These are phyloP conservation scores for Furcasterigmium sp. DNA, from an alignment of 2,329 filamentous ascomycete species.

Conservation along the genomic window DNA sequence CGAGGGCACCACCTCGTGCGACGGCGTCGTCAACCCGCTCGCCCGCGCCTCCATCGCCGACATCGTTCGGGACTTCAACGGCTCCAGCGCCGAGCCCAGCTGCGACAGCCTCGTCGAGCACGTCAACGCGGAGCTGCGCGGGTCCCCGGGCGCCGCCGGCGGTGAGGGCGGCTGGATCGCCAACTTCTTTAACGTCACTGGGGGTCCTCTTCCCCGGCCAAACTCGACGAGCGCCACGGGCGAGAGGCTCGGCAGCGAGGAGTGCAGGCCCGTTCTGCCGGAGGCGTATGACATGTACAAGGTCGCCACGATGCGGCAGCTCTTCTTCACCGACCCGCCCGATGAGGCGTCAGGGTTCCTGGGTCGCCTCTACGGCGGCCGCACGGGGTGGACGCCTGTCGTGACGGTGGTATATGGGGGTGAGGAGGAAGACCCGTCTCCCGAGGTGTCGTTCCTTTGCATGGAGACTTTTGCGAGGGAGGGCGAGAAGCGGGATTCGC, in stretches of 20 bases:
- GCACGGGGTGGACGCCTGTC: background rate
- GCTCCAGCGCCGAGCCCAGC: no score
- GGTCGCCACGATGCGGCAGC: conserved; percentile 3
- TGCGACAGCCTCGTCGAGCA: conserved; percentile 1
- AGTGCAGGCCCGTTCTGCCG: conserved; percentile 1
- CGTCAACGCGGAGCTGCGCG: conserved; percentile 1
- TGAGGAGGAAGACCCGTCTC: background rate
- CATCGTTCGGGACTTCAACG: conserved; percentile 2
- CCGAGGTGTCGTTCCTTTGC: background rate
- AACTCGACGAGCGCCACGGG: background rate
- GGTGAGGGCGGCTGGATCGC: conserved; percentile 4
- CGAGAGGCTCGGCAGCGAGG: background rate
- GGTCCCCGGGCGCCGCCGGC: background rate
- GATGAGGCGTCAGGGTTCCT: background rate
- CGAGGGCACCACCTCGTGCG: conserved; percentile 3
- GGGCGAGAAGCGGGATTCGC: background rate
- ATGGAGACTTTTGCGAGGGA: background rate
- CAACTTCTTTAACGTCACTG: conserved; percentile 6
- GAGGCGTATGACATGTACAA: conserved; percentile 1
- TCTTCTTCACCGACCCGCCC: conserved; percentile 2
- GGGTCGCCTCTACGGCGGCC: conserved; percentile 1
- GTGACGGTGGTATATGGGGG: background rate
- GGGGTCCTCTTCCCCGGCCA: background rate
- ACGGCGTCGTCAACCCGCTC: conserved; percentile 1
- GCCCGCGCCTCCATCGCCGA: conserved; percentile 1